Base-by-base conservation (phyloP, 148 eudicot species). In the Vaccinium myrtillus region DNA sequence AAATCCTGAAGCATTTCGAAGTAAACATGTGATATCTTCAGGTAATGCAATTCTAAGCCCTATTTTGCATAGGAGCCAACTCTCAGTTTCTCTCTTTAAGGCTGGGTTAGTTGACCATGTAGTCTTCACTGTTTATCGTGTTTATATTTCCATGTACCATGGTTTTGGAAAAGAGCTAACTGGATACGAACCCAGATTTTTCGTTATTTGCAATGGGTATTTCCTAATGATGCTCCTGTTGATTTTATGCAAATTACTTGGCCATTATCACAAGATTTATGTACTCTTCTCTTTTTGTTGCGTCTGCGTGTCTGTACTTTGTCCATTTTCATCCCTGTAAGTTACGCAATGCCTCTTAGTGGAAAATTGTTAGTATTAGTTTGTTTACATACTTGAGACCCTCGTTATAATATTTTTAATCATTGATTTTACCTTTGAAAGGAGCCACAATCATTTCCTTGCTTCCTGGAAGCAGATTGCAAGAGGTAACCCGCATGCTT, bases 401-500 rank as follows among this genome's bases (percentile, higher is more conserved):
- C 65, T 30, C 9, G 70, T 79, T 75, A 83, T 77, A 11, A 11
- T 46, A 51, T 73, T 76, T 71, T 43, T 18, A 36, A 75, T 87
- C 50, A 21, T 10, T 19, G 36, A 50, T 59, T 59, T 59, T 69
- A 75, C 39, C 39, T 78, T 80, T 54, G 21, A 51, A 86, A 97
- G 99, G 93, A 80, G 88, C 92, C 36, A 91, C 93, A 49, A 69
- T 97, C 51, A 85, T 97, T 83, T 83, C 88, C 70, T 83, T 97
- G 90, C 96, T 95, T 89, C 98, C 99, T 82, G 98, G 99, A 86
- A 95, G 99, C 92, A 93, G 99, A 91, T 88, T 94, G 78, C 99
- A 95, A 89, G 99, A 95, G 89, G 98, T 97, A 21, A 87, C 86
- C 23, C 98, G 98, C 61, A 97, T 97, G 99, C 93, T 95, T 86